These are phyloP conservation scores for Magnolia officinalis DNA, from an alignment of 164 flowering plant genomes.

Conservation along the genomic window DNA sequence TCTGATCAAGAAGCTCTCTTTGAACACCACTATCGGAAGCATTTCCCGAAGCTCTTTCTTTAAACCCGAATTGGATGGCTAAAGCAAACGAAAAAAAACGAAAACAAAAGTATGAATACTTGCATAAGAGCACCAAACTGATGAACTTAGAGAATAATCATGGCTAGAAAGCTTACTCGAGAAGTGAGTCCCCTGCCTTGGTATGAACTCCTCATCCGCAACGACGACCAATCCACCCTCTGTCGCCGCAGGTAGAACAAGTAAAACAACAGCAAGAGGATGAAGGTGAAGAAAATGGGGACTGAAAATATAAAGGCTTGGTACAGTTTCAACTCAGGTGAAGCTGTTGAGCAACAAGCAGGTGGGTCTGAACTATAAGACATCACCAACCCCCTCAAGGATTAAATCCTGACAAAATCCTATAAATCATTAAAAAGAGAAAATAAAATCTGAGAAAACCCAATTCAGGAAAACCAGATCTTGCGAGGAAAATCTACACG, in stretches of 20 bases:
- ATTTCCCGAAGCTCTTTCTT: slow-evolving; percentile 82
- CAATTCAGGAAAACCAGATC: background rate
- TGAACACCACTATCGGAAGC: slow-evolving; percentile 73
- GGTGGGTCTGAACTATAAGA: slow-evolving; percentile 27
- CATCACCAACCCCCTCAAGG: slow-evolving; percentile 18
- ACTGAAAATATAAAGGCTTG: slow-evolving; percentile 60
- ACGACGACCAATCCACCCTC: slow-evolving; percentile 58
- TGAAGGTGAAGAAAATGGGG: slow-evolving; percentile 55
- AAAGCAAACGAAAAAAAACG: slow-evolving; percentile 8
- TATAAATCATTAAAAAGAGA: slow-evolving; percentile 1
- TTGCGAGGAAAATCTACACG: background rate
- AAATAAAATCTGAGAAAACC: background rate
- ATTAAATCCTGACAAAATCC: slow-evolving; percentile 3
- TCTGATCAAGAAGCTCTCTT: slow-evolving; percentile 66
- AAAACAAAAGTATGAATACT: background rate
- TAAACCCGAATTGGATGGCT: slow-evolving; percentile 53
- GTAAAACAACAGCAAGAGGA: slow-evolving; percentile 53
- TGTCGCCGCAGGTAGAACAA: slow-evolving; percentile 61
- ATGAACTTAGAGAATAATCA: background rate
- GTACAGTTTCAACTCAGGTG: slow-evolving; percentile 50
- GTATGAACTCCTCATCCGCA: slow-evolving; percentile 42
- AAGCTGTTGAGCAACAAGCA: slow-evolving; percentile 29
- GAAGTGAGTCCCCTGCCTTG: slow-evolving; percentile 15
- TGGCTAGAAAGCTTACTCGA: slow-evolving; percentile 28
- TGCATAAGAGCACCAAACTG: background rate